Percentiles rank a stretch among this genome's conserved stretches.
Evolutionary conservation across 208 protist genomes (phyloP).

Genomic region (Perkinsela sp.): DNA sequence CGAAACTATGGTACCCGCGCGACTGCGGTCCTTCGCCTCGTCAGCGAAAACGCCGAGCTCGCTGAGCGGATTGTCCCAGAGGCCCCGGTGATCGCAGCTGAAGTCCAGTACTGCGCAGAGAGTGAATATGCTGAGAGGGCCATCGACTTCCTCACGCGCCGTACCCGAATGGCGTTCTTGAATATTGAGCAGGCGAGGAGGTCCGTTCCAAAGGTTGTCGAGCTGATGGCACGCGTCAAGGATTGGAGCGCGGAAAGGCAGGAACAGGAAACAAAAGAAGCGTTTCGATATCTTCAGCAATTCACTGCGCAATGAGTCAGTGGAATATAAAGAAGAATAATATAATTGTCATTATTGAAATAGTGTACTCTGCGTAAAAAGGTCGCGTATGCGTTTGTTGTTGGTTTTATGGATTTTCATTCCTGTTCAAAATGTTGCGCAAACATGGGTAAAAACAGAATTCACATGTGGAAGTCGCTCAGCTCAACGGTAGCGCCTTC

Average conservation of each 20-base stretch:
- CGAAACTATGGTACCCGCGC: slow-evolving; percentile 8
- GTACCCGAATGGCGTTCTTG: slow-evolving; percentile 63
- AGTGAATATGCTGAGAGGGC: slow-evolving; percentile 61
- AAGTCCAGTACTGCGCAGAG: slow-evolving; percentile 35
- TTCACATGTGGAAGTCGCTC: no score
- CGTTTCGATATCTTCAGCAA: neutral
- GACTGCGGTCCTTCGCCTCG: slow-evolving; percentile 14
- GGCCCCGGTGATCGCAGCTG: slow-evolving; percentile 43
- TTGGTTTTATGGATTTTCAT: no score
- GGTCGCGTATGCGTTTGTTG: no score
- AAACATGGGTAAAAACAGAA: neutral
- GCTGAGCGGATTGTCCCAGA: slow-evolving; percentile 13
- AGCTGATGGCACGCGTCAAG: slow-evolving; percentile 47
- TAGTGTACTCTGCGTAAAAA: no score
- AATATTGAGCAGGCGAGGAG: slow-evolving; percentile 22
- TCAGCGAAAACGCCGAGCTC: slow-evolving; percentile 7
- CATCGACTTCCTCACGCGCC: slow-evolving; percentile 60
- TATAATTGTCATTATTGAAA: no score
- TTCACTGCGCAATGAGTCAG: no score
- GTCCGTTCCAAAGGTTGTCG: slow-evolving; percentile 34
- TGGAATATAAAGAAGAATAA: no score
- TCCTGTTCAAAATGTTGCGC: no score
- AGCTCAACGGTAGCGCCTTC: no score
- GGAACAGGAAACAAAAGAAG: slow-evolving; percentile 2
- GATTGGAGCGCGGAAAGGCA: slow-evolving; percentile 13